These are phyloP conservation scores for Pseudevernia furfuracea DNA, from an alignment of 495 filamentous ascomycete species.

Conservation along the genomic window DNA sequence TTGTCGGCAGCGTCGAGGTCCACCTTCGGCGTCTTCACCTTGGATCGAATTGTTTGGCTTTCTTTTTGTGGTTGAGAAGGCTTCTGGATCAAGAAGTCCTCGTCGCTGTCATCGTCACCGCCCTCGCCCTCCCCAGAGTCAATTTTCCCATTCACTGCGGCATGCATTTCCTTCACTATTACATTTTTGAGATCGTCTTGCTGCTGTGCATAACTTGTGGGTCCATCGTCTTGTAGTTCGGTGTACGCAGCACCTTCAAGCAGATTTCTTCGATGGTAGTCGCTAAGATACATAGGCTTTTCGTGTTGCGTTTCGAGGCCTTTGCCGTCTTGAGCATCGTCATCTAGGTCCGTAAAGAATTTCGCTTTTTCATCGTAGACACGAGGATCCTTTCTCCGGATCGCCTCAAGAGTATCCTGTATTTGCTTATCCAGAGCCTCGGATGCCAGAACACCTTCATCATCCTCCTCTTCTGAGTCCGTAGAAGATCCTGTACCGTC, in stretches of 20 bases:
- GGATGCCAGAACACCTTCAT: conserved; percentile 75
- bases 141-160: conserved; percentile 40
- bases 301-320: conserved; percentile 46
- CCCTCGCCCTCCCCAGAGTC: conserved; percentile 38
- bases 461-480: conserved; percentile 76
- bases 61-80: conserved; percentile 30
- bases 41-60: conserved; percentile 26
- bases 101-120: conserved; percentile 58
- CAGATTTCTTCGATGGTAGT: conserved; percentile 86
- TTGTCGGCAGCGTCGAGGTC: conserved; percentile 74
- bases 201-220: conserved; percentile 73
- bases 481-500: conserved; percentile 51
- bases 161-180: conserved; percentile 74
- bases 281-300: conserved; percentile 77
- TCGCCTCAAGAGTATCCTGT: conserved; percentile 72
- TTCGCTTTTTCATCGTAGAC: conserved; percentile 72
- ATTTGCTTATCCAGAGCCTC: conserved; percentile 80
- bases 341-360: conserved; percentile 65
- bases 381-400: conserved; percentile 78
- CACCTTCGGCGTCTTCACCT: conserved; percentile 36
- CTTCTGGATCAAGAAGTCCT: conserved; percentile 62
- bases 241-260: conserved; percentile 53
- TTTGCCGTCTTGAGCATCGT: conserved; percentile 33
- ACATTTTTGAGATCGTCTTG: conserved; percentile 71
- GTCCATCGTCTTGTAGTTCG: conserved; percentile 44